These are phyloP conservation scores for Ophiostoma sp. DNA, from an alignment of 2,329 filamentous ascomycete genomes.

Conservation along the genomic window DNA sequence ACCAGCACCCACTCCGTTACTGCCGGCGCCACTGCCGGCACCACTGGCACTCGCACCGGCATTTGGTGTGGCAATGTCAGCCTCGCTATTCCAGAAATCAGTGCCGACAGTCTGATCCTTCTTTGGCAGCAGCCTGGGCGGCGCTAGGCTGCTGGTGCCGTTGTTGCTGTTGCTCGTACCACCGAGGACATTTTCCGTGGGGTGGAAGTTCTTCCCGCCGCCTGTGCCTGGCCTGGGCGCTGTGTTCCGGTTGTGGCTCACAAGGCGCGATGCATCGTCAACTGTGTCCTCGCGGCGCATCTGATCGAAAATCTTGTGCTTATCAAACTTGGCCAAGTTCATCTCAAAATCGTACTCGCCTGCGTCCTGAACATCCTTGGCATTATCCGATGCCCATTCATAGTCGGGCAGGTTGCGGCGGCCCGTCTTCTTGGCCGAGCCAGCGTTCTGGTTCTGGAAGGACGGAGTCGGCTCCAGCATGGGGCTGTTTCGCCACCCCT, in stretches of 20 bases:
- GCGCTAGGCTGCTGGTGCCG: slow-evolving; percentile 22
- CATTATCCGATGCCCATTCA: slow-evolving; percentile 93
- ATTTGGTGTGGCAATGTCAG: slow-evolving; percentile 47
- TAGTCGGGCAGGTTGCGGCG: slow-evolving; percentile 51
- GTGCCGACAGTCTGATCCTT: slow-evolving; percentile 35
- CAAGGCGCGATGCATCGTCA: slow-evolving; percentile 84
- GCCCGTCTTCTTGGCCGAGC: slow-evolving; percentile 53
- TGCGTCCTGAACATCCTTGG: slow-evolving; percentile 87
- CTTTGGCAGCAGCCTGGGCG: slow-evolving; percentile 33
- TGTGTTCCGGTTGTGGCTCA: slow-evolving; percentile 76
- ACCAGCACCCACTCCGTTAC: background rate
- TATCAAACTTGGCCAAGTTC: slow-evolving; percentile 91
- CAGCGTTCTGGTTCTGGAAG: slow-evolving; percentile 61
- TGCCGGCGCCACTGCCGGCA: slow-evolving; percentile 21
- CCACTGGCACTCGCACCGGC: slow-evolving; percentile 29
- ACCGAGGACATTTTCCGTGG: slow-evolving; percentile 86
- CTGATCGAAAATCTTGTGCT: slow-evolving; percentile 83
- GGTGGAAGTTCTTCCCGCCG: slow-evolving; percentile 84
- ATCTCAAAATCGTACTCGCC: slow-evolving; percentile 91
- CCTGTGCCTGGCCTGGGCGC: slow-evolving; percentile 50
- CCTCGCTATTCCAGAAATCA: slow-evolving; percentile 70
- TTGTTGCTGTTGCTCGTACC: slow-evolving; percentile 36
- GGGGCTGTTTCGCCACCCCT: slow-evolving; percentile 56
- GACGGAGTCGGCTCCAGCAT: slow-evolving; percentile 56
- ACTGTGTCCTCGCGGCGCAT: slow-evolving; percentile 83